Evolutionary conservation across 352 stramenopile species (phyloP), one percentile per base, ranked within the genome.

Genomic region (Globisporangium polare): DNA sequence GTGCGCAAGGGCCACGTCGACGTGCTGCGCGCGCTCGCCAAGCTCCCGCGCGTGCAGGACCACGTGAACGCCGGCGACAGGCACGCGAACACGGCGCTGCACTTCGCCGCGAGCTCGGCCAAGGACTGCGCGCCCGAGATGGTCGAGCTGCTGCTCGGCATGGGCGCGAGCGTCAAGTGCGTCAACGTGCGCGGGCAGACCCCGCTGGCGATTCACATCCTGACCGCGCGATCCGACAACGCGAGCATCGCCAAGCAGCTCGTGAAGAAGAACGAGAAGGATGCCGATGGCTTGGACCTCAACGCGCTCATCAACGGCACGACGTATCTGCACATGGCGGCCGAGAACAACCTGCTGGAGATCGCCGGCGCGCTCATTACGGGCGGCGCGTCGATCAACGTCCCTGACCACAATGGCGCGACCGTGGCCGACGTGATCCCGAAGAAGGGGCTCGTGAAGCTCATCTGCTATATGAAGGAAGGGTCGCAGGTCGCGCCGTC

Each of bases 261-360:
- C 41, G 78, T 83, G 17, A 71, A 81, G 7, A 66, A 79, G 43
- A 54, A n/a, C 17, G 43, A 33, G 10, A 46, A 43, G 2, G 13
- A 29, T 3, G 37, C 10, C 1, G 22, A 26, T 20, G 72, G 63
- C 39, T 39, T 74, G 29, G 50, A 74, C 29, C 65, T 93, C 22
- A 91, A 93, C 55, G 74, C 86, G 42, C 73, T 90, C 8, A 61
- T 89, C 49, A 89, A 89, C 53, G 84, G 78, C 61, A 86, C 77
- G 46, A 95, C 86, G 63, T 95, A 93, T 60, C 66, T 95, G 54
- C 86, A 95, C 67, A 88, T 95, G 83, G 82, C 84, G 5, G 71
- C 90, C 27, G 83, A 91, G 52, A 77, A 72, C 55, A 74, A 80
- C 49, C 55, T 90, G 55, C 68, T 82, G 8, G 82, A 90, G 52